These are phyloP conservation scores for Clitopilus passeckerianus DNA, from an alignment of 768 basidiomycete genomes.

Conservation along the genomic window DNA sequence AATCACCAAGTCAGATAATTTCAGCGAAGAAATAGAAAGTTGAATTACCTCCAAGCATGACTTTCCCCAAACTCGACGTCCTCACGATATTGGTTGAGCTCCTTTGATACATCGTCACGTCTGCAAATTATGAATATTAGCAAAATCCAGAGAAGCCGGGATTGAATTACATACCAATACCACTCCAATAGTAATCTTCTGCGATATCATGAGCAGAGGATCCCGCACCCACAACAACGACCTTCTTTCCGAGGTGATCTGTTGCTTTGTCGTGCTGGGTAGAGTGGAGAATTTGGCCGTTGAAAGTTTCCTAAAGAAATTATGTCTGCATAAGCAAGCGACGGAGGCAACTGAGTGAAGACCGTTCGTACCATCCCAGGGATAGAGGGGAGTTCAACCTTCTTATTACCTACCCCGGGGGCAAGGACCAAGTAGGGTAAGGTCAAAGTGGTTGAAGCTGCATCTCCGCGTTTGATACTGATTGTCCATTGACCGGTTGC, in stretches of 20 bases:
- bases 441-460: conserved; percentile 29
- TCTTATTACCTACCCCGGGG: conserved; percentile 45
- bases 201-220: conserved; percentile 51
- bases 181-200: conserved; percentile 36
- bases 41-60: conserved; percentile 16
- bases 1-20: background rate
- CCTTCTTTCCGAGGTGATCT: conserved; percentile 64
- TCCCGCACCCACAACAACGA: conserved; percentile 63
- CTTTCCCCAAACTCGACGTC: conserved; percentile 10
- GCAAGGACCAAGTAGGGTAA: conserved; percentile 47
- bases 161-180: conserved; percentile 23
- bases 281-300: conserved; percentile 61
- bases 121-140: too few relatives aligned
- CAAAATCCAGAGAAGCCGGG: background rate
- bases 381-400: conserved; percentile 38
- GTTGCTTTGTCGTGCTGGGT: conserved; percentile 46
- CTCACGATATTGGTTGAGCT: conserved; percentile 28
- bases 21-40: background rate
- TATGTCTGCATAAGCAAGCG: background rate
- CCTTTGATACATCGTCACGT: conserved; percentile 58
- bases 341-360: background rate
- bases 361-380: conserved; percentile 37
- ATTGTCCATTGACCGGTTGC: conserved; percentile 36
- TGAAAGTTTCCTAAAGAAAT: conserved; percentile 45
- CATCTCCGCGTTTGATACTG: conserved; percentile 28